phyloP scores from a whole-genome alignment of 345 rosid genomes.

The Boechera divaricarpa region DNA sequence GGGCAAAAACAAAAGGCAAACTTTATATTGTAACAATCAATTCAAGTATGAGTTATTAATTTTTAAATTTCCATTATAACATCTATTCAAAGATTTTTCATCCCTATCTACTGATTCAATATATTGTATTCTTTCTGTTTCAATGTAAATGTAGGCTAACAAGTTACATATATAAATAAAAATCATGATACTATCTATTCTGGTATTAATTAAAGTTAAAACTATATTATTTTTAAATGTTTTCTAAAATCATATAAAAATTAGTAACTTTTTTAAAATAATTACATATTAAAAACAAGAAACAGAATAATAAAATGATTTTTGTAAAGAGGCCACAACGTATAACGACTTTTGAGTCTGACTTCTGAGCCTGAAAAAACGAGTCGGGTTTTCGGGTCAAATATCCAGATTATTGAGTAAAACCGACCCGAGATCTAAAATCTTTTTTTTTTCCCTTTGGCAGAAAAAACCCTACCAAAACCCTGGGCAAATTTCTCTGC shows the following conservation, averaged over 20 bases:
- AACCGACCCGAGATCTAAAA: constrained; percentile 44
- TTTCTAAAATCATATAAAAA: too few species aligned
- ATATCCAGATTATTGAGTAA: not conserved
- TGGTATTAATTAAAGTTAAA: too few species aligned
- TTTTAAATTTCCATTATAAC: not conserved
- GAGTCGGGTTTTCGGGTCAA: constrained; percentile 22
- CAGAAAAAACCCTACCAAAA: constrained; percentile 64
- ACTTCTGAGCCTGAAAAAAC: too few species aligned
- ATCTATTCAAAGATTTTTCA: not conserved
- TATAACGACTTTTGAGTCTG: too few species aligned
- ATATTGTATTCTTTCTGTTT: not conserved
- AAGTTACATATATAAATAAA: not conserved
- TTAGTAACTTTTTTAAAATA: too few species aligned
- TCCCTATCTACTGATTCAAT: too few species aligned
- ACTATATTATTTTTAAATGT: too few species aligned
- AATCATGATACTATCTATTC: too few species aligned
- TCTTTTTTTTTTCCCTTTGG: not conserved
- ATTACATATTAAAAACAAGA: not conserved
- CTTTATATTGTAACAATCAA: not conserved
- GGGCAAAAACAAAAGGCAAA: not conserved
- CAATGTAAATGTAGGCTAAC: not conserved
- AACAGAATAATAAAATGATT: not conserved
- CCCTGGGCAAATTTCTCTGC: constrained; percentile 38
- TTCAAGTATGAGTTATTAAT: not conserved
- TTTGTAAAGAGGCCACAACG: too few species aligned